A percentile compares a stretch with the other conserved stretches of the same genome.
Conservation (phyloP, 1,139 yeast species). For the Pichia sp. region DNA sequence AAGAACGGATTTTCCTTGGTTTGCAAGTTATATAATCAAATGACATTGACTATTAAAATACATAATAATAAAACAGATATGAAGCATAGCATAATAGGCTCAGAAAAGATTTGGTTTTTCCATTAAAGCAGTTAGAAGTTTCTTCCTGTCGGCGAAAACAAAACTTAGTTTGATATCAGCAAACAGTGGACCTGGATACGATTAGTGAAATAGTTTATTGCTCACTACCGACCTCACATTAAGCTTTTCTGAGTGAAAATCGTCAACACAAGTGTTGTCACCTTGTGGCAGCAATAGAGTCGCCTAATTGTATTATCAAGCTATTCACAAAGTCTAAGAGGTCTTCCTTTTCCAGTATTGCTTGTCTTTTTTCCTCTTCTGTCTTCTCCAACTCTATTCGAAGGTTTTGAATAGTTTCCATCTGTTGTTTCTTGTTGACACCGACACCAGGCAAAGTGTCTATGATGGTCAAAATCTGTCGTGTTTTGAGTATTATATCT, state of each 20-base stretch:
- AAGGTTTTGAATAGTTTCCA: constrained; percentile 57
- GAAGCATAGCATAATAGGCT: too few relatives aligned
- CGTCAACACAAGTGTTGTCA: not conserved
- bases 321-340: constrained; percentile 63
- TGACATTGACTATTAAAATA: not conserved
- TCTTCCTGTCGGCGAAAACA: not conserved
- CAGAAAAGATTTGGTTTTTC: too few relatives aligned
- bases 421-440: constrained; percentile 70
- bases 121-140: not conserved
- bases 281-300: constrained; percentile 41
- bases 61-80: not conserved
- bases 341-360: constrained; percentile 62
- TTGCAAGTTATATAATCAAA: too few relatives aligned
- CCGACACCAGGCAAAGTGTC: constrained; percentile 93
- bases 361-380: constrained; percentile 55
- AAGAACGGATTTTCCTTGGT: too few relatives aligned
- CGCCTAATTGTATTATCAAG: constrained; percentile 58
- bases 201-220: too few relatives aligned
- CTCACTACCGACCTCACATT: too few relatives aligned
- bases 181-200: too few relatives aligned
- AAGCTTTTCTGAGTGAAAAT: too few relatives aligned
- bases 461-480: constrained; percentile 81
- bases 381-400: constrained; percentile 59
- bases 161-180: too few relatives aligned
- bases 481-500: constrained; percentile 77